Conservation (phyloP, 1,284 basidiomycete species). For the Microbotryum lychnidis-dioicae region DNA sequence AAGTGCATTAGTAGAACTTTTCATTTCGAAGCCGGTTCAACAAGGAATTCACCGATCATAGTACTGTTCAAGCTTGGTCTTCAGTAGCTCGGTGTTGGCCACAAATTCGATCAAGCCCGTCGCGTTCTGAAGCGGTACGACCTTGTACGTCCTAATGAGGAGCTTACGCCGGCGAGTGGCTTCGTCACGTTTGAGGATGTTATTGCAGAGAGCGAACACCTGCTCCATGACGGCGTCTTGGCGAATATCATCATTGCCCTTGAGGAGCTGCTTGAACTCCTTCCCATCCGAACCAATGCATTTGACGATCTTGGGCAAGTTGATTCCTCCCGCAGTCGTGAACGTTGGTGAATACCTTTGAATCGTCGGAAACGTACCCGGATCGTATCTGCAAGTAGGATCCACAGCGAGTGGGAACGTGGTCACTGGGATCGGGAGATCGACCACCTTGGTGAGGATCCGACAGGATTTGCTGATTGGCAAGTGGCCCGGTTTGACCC, state of each 20-base stretch:
- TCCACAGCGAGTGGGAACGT: conserved; percentile 68
- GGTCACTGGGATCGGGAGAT: conserved; percentile 68
- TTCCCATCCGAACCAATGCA: conserved; percentile 64
- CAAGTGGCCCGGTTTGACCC: neutral
- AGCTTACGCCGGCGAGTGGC: conserved; percentile 67
- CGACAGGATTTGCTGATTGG: neutral
- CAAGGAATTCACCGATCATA: conserved; percentile 16
- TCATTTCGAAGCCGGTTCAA: neutral
- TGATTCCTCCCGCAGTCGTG: conserved; percentile 66
- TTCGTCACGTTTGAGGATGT: conserved; percentile 62
- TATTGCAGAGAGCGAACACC: conserved; percentile 84
- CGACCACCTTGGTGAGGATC: conserved; percentile 42
- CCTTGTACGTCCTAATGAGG: conserved; percentile 73
- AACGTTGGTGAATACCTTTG: conserved; percentile 55
- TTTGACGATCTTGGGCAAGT: conserved; percentile 68
- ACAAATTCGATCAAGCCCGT: conserved; percentile 91
- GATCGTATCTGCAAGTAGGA: conserved; percentile 56
- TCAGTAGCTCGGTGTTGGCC: conserved; percentile 62
- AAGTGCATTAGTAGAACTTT: neutral
- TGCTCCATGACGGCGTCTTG: conserved; percentile 99
- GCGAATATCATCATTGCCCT: conserved; percentile 82
- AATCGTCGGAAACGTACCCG: conserved; percentile 55
- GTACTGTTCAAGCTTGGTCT: conserved; percentile 28
- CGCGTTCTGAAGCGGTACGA: conserved; percentile 71
- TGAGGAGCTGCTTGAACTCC: conserved; percentile 78